Percentiles rank a stretch among this genome's conserved stretches.
Conservation (phyloP, 108 stramenopile species). For the Cyclotella sp. region DNA sequence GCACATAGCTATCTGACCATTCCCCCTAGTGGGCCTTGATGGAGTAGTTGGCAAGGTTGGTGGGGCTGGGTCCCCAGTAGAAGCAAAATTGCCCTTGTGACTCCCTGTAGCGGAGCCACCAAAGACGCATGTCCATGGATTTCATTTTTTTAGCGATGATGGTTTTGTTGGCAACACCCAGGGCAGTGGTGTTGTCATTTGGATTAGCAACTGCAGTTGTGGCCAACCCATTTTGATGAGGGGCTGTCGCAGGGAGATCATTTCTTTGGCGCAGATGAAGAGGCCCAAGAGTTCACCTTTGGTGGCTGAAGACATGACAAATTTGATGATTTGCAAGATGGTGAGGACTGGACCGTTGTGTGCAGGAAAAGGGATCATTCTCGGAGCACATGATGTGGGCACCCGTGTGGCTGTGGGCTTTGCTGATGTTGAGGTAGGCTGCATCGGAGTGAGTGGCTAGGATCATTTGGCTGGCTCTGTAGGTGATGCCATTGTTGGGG, state of each 20-base stretch:
- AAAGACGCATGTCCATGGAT: not conserved
- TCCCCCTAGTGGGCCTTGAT: too few species aligned
- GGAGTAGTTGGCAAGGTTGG: too few species aligned
- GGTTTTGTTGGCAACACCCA: not conserved
- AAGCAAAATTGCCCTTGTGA: not conserved
- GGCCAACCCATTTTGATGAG: constrained; percentile 2
- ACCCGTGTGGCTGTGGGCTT: not conserved
- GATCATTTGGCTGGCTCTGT: not conserved
- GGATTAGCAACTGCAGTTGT: not conserved
- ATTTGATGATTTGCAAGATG: not conserved
- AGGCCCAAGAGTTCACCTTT: not conserved
- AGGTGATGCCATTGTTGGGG: constrained; percentile 3
- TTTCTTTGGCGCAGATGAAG: not conserved
- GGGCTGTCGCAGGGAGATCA: not conserved
- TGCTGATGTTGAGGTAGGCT: not conserved
- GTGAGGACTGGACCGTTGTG: not conserved
- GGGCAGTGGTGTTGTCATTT: constrained; percentile 2
- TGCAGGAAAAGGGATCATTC: not conserved
- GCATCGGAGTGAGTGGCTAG: not conserved
- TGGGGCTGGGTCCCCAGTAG: not conserved
- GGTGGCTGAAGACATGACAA: not conserved
- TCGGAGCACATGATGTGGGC: not conserved
- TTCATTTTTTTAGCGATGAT: not conserved
- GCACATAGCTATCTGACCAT: too few species aligned
- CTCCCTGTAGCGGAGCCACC: not conserved